Conservation (phyloP, 2,329 filamentous ascomycete species). For the Daldinia sp. region DNA sequence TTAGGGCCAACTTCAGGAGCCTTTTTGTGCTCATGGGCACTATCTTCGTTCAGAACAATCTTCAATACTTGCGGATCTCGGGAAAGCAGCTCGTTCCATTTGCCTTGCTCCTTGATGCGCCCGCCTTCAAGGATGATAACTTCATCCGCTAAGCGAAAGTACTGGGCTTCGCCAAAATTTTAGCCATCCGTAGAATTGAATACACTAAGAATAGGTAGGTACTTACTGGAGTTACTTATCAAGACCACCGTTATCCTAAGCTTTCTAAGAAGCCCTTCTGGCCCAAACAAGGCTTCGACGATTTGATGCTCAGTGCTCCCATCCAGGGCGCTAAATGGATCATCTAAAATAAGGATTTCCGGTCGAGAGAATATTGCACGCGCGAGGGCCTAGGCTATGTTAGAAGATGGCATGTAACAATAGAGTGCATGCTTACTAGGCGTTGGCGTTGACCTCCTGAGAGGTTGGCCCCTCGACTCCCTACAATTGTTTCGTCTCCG, state of each 20-base stretch:
- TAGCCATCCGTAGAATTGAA: not conserved
- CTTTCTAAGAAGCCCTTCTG: constrained; percentile 49
- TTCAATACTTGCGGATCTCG: constrained; percentile 52
- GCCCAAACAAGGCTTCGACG: constrained; percentile 50
- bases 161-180: constrained; percentile 46
- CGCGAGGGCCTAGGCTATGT: constrained; percentile 52
- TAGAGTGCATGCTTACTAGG: constrained; percentile 41
- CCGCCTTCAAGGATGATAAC: constrained; percentile 56
- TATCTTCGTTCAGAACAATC: constrained; percentile 45
- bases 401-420: not conserved
- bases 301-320: constrained; percentile 51
- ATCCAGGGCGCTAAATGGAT: constrained; percentile 55
- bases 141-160: constrained; percentile 57
- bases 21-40: constrained; percentile 9
- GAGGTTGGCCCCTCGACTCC: constrained; percentile 45
- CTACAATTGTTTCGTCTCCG: constrained; percentile 42
- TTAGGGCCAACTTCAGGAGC: constrained; percentile 4
- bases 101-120: constrained; percentile 55
- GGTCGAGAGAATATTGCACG: constrained; percentile 52
- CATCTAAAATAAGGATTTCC: constrained; percentile 53
- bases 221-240: constrained; percentile 50
- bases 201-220: not conserved
- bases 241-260: constrained; percentile 51
- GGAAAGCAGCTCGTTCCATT: constrained; percentile 53
- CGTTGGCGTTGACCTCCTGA: constrained; percentile 51